Conservation (phyloP, 2,329 filamentous ascomycete genomes). For the Pyrenophora tritici-repentis region DNA sequence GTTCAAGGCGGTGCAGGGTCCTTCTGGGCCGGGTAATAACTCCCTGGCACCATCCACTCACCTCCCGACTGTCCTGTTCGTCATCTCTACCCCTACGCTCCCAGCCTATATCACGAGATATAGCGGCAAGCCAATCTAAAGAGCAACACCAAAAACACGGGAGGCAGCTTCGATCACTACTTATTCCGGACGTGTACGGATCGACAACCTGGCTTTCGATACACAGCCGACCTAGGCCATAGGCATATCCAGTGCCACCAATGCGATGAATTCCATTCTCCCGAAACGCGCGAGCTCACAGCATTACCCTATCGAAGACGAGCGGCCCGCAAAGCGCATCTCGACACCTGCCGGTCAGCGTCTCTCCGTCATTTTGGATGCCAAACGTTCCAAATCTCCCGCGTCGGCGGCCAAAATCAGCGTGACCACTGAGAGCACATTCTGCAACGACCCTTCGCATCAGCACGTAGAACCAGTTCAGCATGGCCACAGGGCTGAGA, state of each 20-base stretch:
- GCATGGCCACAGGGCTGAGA: conserved; percentile 22
- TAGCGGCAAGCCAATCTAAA: conserved; percentile 12
- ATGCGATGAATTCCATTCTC: conserved; percentile 35
- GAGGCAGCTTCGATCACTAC: neutral
- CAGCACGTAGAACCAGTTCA: conserved; percentile 29
- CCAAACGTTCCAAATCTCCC: conserved; percentile 25
- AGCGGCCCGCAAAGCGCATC: conserved; percentile 48
- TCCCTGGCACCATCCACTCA: conserved; percentile 8
- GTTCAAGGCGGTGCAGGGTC: neutral
- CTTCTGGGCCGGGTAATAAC: neutral
- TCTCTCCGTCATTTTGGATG: conserved; percentile 49
- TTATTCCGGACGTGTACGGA: neutral
- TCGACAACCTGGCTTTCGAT: neutral
- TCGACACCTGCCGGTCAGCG: conserved; percentile 50
- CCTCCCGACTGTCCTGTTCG: neutral
- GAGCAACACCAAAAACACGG: neutral
- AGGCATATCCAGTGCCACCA: neutral
- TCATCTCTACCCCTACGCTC: conserved; percentile 1
- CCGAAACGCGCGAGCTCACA: conserved; percentile 26
- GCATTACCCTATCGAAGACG: conserved; percentile 28
- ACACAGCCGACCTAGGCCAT: neutral
- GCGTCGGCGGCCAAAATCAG: conserved; percentile 26
- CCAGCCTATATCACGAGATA: conserved; percentile 6
- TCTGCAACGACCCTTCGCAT: conserved; percentile 35
- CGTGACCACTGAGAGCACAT: conserved; percentile 36